Evolutionary conservation across 768 basidiomycete genomes (phyloP).

Genomic region (Rhodocollybia butyracea): DNA sequence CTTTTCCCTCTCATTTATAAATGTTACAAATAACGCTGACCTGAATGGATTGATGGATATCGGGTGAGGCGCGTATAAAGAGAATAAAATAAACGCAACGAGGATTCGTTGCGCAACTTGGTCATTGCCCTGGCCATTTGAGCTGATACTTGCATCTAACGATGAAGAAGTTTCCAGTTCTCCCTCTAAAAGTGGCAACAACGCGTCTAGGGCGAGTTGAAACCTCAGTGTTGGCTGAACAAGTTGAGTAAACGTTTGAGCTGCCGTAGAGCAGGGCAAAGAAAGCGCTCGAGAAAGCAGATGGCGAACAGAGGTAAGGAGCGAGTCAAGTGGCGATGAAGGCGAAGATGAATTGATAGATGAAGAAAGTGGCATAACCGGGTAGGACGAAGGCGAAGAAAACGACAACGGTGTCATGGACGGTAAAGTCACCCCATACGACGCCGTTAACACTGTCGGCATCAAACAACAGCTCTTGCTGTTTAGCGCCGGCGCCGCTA

Average conservation of each 20-base stretch:
- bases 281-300: conserved; percentile 63
- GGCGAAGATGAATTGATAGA: neutral
- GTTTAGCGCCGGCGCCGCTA: neutral
- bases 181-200: conserved; percentile 73
- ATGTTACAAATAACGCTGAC: conserved; percentile 64
- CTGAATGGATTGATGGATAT: conserved; percentile 82
- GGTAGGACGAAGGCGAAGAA: neutral
- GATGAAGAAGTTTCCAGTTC: conserved; percentile 34
- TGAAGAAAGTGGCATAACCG: neutral
- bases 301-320: conserved; percentile 56
- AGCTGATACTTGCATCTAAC: neutral
- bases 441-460: conserved; percentile 4
- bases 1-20: conserved; percentile 62
- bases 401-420: conserved; percentile 1
- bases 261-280: conserved; percentile 74
- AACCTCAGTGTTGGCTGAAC: conserved; percentile 76
- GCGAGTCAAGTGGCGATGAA: neutral
- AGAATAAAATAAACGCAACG: conserved; percentile 76
- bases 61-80: conserved; percentile 77
- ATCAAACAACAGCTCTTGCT: neutral
- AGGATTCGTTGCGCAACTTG: conserved; percentile 73
- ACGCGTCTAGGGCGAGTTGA: conserved; percentile 79
- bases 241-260: conserved; percentile 70
- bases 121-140: neutral
- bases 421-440: neutral